Evolutionary conservation across 2,329 filamentous ascomycete genomes (phyloP).

Genomic region (Stemphylium beticola): DNA sequence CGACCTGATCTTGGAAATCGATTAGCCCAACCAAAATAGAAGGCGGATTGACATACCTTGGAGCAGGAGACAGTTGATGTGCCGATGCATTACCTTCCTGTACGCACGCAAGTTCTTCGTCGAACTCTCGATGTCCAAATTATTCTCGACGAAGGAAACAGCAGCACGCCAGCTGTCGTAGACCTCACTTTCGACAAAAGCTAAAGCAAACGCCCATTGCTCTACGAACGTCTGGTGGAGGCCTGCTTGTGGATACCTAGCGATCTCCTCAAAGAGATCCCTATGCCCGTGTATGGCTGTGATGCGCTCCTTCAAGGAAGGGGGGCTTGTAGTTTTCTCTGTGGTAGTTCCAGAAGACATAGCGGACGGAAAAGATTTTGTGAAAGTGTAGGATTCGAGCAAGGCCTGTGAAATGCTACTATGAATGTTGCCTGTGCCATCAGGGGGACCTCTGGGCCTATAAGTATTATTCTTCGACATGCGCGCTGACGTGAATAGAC

Average conservation of each 20-base stretch:
- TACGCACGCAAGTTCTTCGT: background rate
- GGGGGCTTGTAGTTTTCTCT: background rate
- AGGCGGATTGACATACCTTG: background rate
- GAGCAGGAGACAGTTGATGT: background rate
- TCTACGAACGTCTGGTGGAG: background rate
- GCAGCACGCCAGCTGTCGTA: background rate
- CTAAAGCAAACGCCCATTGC: background rate
- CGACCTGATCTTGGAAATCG: background rate
- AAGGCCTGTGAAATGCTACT: too few species aligned
- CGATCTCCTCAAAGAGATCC: background rate
- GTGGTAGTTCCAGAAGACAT: background rate
- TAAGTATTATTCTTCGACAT: too few species aligned
- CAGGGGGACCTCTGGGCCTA: too few species aligned
- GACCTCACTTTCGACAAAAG: conserved; percentile 2
- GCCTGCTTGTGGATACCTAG: background rate
- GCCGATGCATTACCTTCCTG: background rate
- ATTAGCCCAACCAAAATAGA: background rate
- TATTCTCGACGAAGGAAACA: background rate
- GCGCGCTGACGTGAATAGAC: too few species aligned
- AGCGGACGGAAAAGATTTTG: background rate
- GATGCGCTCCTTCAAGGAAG: background rate
- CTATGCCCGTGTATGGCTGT: background rate
- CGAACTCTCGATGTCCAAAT: too few species aligned
- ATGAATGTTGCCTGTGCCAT: too few species aligned
- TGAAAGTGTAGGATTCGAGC: background rate